Evolutionary conservation across 192 early-diverging fungal species (phyloP).

Genomic region (Lunasporangiospora selenospora): DNA sequence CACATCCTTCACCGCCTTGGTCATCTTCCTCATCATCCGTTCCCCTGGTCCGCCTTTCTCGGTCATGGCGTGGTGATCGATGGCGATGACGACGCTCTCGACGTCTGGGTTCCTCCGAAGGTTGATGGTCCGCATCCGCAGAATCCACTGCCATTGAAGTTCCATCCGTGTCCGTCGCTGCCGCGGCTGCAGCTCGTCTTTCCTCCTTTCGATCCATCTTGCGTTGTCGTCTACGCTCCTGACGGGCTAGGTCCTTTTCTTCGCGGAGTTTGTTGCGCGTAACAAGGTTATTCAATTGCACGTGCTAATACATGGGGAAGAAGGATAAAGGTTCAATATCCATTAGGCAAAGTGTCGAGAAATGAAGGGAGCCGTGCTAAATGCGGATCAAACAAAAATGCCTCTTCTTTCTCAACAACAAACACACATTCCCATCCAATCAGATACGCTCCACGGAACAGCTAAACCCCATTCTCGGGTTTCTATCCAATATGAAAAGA

Average conservation of each 20-base stretch:
- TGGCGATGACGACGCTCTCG: conserved; percentile 30
- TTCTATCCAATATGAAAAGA: no score
- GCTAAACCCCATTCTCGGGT: no score
- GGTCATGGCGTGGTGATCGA: conserved; percentile 15
- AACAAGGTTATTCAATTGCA: conserved; percentile 32
- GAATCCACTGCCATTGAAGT: conserved; percentile 1
- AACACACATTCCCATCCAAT: no score
- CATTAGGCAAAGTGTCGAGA: no score
- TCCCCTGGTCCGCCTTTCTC: no score
- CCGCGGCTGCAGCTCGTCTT: conserved; percentile 5
- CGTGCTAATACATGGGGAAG: conserved; percentile 10
- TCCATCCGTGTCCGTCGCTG: background rate
- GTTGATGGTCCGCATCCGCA: background rate
- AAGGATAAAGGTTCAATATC: no score
- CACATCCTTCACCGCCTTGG: no score
- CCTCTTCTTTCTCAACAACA: background rate
- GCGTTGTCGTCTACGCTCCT: conserved; percentile 6
- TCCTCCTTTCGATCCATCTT: conserved; percentile 21
- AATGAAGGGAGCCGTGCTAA: background rate
- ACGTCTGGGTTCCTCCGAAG: background rate
- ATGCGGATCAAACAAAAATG: background rate
- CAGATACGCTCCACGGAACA: no score
- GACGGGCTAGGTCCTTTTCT: conserved; percentile 23
- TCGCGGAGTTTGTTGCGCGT: conserved; percentile 27
- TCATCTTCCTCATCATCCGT: conserved; percentile 2